These are phyloP conservation scores for Globisporangium splendens DNA, from an alignment of 352 stramenopile genomes.

Conservation along the genomic window DNA sequence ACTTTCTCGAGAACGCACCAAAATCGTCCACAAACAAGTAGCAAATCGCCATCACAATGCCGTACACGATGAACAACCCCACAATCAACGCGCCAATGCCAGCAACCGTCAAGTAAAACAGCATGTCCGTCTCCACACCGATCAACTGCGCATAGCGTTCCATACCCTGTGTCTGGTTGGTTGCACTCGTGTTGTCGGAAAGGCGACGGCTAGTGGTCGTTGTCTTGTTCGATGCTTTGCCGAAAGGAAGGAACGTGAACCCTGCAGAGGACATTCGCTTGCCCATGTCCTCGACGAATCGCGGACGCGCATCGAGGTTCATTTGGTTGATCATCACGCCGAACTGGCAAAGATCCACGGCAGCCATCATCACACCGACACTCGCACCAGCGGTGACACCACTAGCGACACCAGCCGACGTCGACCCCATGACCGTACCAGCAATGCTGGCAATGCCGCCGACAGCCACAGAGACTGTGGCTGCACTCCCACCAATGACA, in stretches of 20 bases:
- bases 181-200: slow-evolving; percentile 14
- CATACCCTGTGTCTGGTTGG: slow-evolving; percentile 58
- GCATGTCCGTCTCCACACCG: slow-evolving; percentile 67
- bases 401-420: slow-evolving; percentile 49
- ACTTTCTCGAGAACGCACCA: slow-evolving; percentile 52
- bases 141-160: slow-evolving; percentile 76
- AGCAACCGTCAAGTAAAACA: slow-evolving; percentile 79
- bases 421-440: slow-evolving; percentile 49
- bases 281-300: slow-evolving; percentile 75
- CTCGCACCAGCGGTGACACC: slow-evolving; percentile 56
- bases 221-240: slow-evolving; percentile 25
- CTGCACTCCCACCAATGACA: slow-evolving; percentile 52
- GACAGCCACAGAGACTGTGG: slow-evolving; percentile 54
- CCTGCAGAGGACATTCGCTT: slow-evolving; percentile 59
- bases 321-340: slow-evolving; percentile 84
- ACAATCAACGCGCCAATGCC: slow-evolving; percentile 48
- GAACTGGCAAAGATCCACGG: slow-evolving; percentile 78
- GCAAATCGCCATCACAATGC: slow-evolving; percentile 36
- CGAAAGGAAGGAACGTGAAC: slow-evolving; percentile 69
- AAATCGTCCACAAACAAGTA: slow-evolving; percentile 60
- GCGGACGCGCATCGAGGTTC: slow-evolving; percentile 71
- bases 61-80: slow-evolving; percentile 47
- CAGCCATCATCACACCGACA: slow-evolving; percentile 64
- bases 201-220: slow-evolving; percentile 21
- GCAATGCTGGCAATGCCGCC: slow-evolving; percentile 63